Evolutionary conservation across 371 early-diverging fungal species (phyloP).

Genomic region (Mortierella sp.): DNA sequence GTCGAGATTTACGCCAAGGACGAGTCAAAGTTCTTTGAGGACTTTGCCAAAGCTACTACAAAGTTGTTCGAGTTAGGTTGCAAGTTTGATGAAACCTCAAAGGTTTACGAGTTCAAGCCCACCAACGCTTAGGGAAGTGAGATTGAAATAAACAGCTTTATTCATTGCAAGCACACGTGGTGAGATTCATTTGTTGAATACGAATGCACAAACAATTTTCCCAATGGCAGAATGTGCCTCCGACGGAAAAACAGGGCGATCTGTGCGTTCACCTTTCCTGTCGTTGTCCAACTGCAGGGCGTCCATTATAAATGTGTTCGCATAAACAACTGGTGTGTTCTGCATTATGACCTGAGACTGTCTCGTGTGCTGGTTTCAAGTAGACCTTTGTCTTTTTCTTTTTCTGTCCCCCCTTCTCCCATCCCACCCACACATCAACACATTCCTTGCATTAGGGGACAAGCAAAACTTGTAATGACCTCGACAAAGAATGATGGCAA

Average conservation of each 20-base stretch:
- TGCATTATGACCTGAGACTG: background rate
- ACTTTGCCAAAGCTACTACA: constrained; percentile 84
- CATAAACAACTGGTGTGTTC: no score
- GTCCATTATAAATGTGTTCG: background rate
- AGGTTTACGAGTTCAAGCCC: constrained; percentile 64
- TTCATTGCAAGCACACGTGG: no score
- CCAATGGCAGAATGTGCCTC: background rate
- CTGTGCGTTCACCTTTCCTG: background rate
- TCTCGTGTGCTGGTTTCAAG: background rate
- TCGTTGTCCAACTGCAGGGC: background rate
- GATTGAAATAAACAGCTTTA: no score
- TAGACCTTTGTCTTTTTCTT: background rate
- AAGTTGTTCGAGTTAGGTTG: constrained; percentile 92
- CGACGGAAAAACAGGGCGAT: background rate
- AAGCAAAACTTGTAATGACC: background rate
- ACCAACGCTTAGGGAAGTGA: constrained; percentile 42
- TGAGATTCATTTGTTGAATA: no score
- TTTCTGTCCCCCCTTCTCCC: background rate
- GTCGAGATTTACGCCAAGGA: constrained; percentile 87
- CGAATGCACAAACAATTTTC: background rate
- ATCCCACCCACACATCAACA: background rate
- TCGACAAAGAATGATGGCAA: background rate
- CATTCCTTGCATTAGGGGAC: background rate
- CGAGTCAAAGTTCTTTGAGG: constrained; percentile 79
- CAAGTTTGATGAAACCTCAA: constrained; percentile 69